Conservation (phyloP, 257 asterid species). For the Apocynum venetum region DNA sequence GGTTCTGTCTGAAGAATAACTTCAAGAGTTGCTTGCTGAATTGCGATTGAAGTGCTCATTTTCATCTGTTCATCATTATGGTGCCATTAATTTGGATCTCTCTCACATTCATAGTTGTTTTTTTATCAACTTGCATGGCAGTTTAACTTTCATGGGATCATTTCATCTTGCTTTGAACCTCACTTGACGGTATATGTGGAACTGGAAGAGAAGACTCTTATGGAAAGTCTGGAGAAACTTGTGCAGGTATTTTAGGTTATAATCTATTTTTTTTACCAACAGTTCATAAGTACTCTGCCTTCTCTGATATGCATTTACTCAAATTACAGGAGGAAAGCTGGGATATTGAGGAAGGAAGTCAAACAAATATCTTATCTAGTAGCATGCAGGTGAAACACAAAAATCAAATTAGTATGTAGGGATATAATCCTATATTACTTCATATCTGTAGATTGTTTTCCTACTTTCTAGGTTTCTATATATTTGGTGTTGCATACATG, state of each 20-base stretch:
- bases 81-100: slow-evolving; percentile 17
- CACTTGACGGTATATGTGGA: slow-evolving; percentile 85
- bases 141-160: slow-evolving; percentile 96
- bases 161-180: slow-evolving; percentile 97
- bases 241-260: slow-evolving; percentile 60
- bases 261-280: not conserved
- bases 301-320: slow-evolving; percentile 19
- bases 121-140: slow-evolving; percentile 29
- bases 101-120: slow-evolving; percentile 2
- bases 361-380: slow-evolving; percentile 86
- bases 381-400: slow-evolving; percentile 74
- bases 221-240: slow-evolving; percentile 95
- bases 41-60: not conserved
- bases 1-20: not conserved
- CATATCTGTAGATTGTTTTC: not conserved
- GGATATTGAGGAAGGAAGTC: slow-evolving; percentile 97
- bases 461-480: not conserved
- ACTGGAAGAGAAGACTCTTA: slow-evolving; percentile 94
- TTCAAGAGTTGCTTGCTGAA: not conserved
- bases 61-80: not conserved
- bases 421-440: not conserved
- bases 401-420: not conserved
- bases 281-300: slow-evolving; percentile 14
- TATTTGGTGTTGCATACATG: not conserved
- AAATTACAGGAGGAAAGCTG: slow-evolving; percentile 87